These are phyloP conservation scores for Helicostylum pulchrum DNA, from an alignment of 192 early-diverging fungal genomes.

Conservation along the genomic window DNA sequence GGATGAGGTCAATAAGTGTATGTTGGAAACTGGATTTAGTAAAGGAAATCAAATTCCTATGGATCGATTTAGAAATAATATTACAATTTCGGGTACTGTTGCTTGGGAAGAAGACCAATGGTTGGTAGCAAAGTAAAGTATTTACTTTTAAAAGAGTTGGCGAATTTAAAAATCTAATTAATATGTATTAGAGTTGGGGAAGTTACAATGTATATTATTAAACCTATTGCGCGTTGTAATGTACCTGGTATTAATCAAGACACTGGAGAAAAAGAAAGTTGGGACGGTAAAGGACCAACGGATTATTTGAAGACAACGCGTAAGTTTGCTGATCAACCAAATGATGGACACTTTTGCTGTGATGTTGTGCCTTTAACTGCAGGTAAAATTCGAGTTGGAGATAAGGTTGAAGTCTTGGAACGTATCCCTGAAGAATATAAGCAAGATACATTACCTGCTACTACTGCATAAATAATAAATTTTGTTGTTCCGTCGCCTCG, in stretches of 20 bases:
- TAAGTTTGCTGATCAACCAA: conserved; percentile 19
- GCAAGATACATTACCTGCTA: neutral
- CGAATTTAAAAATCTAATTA: neutral
- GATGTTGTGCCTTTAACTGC: conserved; percentile 28
- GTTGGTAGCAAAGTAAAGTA: conserved; percentile 34
- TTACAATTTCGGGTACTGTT: conserved; percentile 27
- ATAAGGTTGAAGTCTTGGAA: conserved; percentile 33
- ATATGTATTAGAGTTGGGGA: conserved; percentile 25
- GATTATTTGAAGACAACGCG: conserved; percentile 15
- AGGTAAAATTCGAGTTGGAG: conserved; percentile 31
- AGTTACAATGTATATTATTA: conserved; percentile 29
- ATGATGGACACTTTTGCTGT: conserved; percentile 26
- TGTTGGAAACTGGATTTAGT: conserved; percentile 16
- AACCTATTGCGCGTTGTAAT: conserved; percentile 29
- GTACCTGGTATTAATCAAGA: conserved; percentile 39
- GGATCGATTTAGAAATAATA: conserved; percentile 31
- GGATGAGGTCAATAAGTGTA: conserved; percentile 19
- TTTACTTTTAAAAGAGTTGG: neutral
- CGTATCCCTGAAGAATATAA: conserved; percentile 27
- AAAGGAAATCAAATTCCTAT: conserved; percentile 25
- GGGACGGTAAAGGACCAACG: conserved; percentile 13
- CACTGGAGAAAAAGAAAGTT: conserved; percentile 28
- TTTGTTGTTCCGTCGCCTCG: too few relatives aligned
- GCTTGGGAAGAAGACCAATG: conserved; percentile 38
- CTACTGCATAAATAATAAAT: neutral